A percentile compares a stretch with the other conserved stretches of the same genome.
Conservation (phyloP, 2,329 filamentous ascomycete genomes). For the Alternaria panax region DNA sequence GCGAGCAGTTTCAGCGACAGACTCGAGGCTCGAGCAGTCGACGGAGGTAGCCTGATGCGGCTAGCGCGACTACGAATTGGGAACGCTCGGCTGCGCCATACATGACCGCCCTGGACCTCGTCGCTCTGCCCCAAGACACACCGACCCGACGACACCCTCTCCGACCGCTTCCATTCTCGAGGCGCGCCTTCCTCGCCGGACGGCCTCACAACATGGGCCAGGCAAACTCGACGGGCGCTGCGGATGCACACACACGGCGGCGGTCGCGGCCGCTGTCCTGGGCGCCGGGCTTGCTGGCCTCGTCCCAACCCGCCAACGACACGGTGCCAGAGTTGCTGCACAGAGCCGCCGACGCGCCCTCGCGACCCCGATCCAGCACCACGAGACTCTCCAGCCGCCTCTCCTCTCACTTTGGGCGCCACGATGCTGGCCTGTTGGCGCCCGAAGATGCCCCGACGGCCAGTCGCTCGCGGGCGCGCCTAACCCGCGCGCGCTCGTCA, state of each 20-base stretch:
- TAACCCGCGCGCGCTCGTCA: slow-evolving; percentile 47
- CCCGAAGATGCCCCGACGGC: slow-evolving; percentile 16
- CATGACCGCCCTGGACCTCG: slow-evolving; percentile 18
- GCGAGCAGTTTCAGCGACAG: slow-evolving; percentile 10
- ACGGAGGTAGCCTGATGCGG: slow-evolving; percentile 1
- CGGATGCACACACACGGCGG: slow-evolving; percentile 34
- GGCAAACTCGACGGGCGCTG: slow-evolving; percentile 44
- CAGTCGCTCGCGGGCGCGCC: slow-evolving; percentile 41
- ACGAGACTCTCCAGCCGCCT: slow-evolving; percentile 43
- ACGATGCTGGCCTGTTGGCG: slow-evolving; percentile 44
- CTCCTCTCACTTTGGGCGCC: slow-evolving; percentile 35
- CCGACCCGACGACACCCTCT: slow-evolving; percentile 12
- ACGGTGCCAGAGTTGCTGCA: slow-evolving; percentile 33
- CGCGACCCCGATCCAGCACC: slow-evolving; percentile 32
- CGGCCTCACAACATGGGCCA: slow-evolving; percentile 49
- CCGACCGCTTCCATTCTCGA: slow-evolving; percentile 9
- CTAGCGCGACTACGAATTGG: slow-evolving; percentile 9
- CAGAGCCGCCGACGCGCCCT: slow-evolving; percentile 15
- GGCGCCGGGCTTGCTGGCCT: slow-evolving; percentile 38
- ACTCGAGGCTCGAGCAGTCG: slow-evolving; percentile 6
- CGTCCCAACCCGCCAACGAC: slow-evolving; percentile 24
- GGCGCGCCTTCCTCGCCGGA: slow-evolving; percentile 35
- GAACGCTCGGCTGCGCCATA: slow-evolving; percentile 22
- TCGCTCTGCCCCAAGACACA: slow-evolving; percentile 16
- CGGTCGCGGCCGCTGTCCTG: slow-evolving; percentile 44